Evolutionary conservation across 495 filamentous ascomycete genomes (phyloP).

Genomic region (Cladorrhinum samala): DNA sequence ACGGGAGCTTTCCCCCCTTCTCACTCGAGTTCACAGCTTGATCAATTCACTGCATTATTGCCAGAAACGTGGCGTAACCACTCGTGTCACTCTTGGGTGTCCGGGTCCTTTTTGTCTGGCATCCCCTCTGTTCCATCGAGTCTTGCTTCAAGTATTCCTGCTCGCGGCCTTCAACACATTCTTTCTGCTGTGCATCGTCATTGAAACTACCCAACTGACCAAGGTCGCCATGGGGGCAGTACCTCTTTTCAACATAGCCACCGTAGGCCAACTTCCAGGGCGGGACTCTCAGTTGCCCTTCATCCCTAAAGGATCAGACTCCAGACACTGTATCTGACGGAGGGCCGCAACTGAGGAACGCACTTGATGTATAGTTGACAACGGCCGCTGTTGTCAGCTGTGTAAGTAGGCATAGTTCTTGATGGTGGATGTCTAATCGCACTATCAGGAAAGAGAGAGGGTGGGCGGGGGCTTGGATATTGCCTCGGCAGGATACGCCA

Average conservation of each 20-base stretch:
- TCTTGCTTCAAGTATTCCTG: slow-evolving; percentile 23
- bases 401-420: slow-evolving; percentile 30
- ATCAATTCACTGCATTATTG: no score
- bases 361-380: slow-evolving; percentile 29
- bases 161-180: slow-evolving; percentile 27
- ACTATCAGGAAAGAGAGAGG: slow-evolving; percentile 31
- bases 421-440: slow-evolving; percentile 26
- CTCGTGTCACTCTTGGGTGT: no score
- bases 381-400: slow-evolving; percentile 24
- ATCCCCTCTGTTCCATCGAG: no score
- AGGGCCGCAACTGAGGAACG: slow-evolving; percentile 30
- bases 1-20: no score
- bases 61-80: no score
- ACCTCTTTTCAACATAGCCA: slow-evolving; percentile 29
- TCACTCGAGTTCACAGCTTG: no score
- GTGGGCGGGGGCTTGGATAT: slow-evolving; percentile 34
- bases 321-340: slow-evolving; percentile 26
- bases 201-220: slow-evolving; percentile 33
- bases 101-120: no score
- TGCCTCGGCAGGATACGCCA: slow-evolving; percentile 25
- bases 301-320: slow-evolving; percentile 27
- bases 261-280: slow-evolving; percentile 31
- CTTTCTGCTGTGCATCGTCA: slow-evolving; percentile 28
- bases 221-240: slow-evolving; percentile 30
- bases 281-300: slow-evolving; percentile 28